Evolutionary conservation across 495 filamentous ascomycete genomes (phyloP), one percentile per base, ranked within the genome.

Genomic region (Parathielavia appendiculata): DNA sequence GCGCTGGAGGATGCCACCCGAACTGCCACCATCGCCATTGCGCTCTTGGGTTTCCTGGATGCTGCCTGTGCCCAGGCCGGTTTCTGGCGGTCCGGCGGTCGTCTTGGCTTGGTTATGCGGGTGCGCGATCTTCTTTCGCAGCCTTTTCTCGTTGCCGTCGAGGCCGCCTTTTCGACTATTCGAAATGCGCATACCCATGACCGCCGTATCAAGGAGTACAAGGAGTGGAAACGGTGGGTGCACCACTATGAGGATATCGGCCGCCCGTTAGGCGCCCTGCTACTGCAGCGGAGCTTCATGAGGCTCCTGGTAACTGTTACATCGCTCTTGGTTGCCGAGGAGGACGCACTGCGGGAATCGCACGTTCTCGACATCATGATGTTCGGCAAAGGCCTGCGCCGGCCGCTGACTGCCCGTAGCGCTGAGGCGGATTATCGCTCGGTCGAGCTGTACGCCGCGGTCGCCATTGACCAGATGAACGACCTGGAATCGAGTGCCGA

Each of bases 401-500:
- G 71, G 45, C 69, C 71, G 1, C 54, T 68, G 38, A 78, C 73
- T 23, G 65, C 67, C 19, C 71, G 60, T 41, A 75, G 66, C 45
- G 72, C 69, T 1, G 76, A 78, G 52, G 76, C 70, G 30, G 75
- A 79, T 58, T 81, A 76, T 62, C 72, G 69, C 51, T 80, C 83
- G 12, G 75, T 95, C 44, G 86, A 92, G 66, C 75, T 83, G 4
- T 78, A 92, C 54, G 83, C 88, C 7, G 83, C 86, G 19, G 80
- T 95, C 60, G 86, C 90, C 52, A 80, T 81, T 16, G 88, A 95
- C 52, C 85, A 91, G 65, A 90, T 97, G 77, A 81, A 83, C 59
- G 79, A 90, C 44, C 76, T 97, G n/a, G 91, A 96, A 65, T 89
- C 90, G 45, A 88, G 86, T 40, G 85, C 90, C 2, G 92, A 97